Conservation (phyloP, 345 rosid genomes). For the Carallia pectinifolia region DNA sequence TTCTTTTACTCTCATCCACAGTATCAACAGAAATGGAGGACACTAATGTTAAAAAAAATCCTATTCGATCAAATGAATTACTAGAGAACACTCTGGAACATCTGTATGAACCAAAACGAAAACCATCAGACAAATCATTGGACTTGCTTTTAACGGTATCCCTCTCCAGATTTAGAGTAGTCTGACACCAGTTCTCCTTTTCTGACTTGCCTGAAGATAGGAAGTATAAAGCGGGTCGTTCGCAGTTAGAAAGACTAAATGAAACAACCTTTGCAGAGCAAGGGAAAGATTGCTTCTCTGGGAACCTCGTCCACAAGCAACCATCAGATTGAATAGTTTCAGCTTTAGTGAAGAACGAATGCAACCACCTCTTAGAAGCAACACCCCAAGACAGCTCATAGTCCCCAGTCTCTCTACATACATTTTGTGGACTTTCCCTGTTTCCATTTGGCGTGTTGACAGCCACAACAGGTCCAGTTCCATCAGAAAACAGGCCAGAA, state of each 20-base stretch:
- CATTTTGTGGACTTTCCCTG: constrained; percentile 19
- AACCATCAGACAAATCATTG: constrained; percentile 24
- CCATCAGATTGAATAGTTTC: constrained; percentile 63
- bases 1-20: constrained; percentile 35
- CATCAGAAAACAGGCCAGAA: constrained; percentile 30
- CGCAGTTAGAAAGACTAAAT: constrained; percentile 54
- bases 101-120: constrained; percentile 43
- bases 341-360: constrained; percentile 59
- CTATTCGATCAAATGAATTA: constrained; percentile 65
- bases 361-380: constrained; percentile 72
- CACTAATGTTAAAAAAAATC: constrained; percentile 58
- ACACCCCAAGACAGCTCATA: constrained; percentile 32
- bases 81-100: constrained; percentile 81
- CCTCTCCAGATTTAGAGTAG: constrained; percentile 27
- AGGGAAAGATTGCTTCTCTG: constrained; percentile 65
- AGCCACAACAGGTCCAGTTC: constrained; percentile 24
- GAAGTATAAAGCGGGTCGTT: constrained; percentile 41
- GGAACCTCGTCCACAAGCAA: constrained; percentile 59
- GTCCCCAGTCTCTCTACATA: constrained; percentile 19
- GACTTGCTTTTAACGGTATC: constrained; percentile 31
- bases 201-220: constrained; percentile 31
- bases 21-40: constrained; percentile 35
- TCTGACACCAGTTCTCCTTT: constrained; percentile 28
- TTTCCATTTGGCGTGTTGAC: constrained; percentile 22
- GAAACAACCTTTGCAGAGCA: constrained; percentile 78